A percentile compares a stretch with the other conserved stretches of the same genome.
These are phyloP conservation scores for Datisca glomerata DNA, from an alignment of 306 rosid species.

Conservation along the genomic window DNA sequence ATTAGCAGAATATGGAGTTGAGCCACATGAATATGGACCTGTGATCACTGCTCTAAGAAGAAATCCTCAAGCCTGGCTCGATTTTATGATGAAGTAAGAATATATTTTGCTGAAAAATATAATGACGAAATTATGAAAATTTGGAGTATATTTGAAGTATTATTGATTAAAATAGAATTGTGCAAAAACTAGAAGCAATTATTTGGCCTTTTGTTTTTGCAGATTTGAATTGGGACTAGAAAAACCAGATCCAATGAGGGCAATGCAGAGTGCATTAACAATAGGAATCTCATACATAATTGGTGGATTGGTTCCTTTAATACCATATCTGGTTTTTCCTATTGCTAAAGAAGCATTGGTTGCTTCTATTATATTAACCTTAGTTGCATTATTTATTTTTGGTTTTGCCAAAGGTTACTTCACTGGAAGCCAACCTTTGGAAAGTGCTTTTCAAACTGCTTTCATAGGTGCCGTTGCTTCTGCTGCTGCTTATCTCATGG, in stretches of 20 bases:
- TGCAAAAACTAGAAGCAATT: no score
- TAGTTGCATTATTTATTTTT: constrained; percentile 53
- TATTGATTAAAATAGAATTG: no score
- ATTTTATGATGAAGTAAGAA: constrained; percentile 99
- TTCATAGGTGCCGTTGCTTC: constrained; percentile 82
- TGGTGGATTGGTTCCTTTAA: constrained; percentile 70
- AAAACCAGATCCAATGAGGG: constrained; percentile 91
- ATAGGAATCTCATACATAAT: constrained; percentile 60
- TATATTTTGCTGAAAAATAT: no score
- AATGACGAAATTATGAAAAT: no score
- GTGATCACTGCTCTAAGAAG: constrained; percentile 70
- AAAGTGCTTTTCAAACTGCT: constrained; percentile 72
- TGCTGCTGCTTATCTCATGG: constrained; percentile 72
- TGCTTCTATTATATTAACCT: constrained; percentile 49
- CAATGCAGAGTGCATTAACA: constrained; percentile 70
- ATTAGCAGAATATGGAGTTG: constrained; percentile 58
- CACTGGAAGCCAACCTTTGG: constrained; percentile 60
- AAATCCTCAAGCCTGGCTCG: constrained; percentile 85
- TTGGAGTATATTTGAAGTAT: no score
- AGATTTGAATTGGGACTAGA: constrained; percentile 90
- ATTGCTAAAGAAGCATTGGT: constrained; percentile 50
- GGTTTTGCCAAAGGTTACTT: constrained; percentile 81
- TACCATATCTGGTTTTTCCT: constrained; percentile 60
- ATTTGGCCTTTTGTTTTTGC: no score
- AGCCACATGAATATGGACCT: constrained; percentile 68